phyloP scores from a whole-genome alignment of 2,329 filamentous ascomycete genomes.

The Trichophyton rubrum region DNA sequence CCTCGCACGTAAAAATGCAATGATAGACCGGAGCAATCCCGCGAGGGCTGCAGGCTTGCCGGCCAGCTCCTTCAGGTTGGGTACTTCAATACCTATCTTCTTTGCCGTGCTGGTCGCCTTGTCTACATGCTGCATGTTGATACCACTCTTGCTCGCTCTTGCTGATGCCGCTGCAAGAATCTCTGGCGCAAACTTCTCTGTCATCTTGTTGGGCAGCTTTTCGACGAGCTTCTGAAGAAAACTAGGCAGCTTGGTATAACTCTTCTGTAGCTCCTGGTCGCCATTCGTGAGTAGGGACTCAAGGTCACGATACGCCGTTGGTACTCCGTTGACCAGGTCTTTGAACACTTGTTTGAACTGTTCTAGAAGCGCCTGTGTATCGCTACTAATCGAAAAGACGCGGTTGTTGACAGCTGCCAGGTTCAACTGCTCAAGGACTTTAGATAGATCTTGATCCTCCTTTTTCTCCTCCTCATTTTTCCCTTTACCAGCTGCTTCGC shows the following conservation, averaged over 20 bases:
- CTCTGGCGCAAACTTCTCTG: constrained; percentile 63
- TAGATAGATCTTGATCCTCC: constrained; percentile 60
- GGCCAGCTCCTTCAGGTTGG: constrained; percentile 64
- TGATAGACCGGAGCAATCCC: constrained; percentile 74
- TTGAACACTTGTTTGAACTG: constrained; percentile 85
- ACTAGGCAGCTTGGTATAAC: constrained; percentile 55
- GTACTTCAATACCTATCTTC: constrained; percentile 54
- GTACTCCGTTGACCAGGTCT: constrained; percentile 82
- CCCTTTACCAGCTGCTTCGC: constrained; percentile 11
- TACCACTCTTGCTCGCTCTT: constrained; percentile 47
- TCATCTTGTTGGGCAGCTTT: constrained; percentile 70
- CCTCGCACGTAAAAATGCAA: constrained; percentile 71
- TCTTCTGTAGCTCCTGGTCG: constrained; percentile 51
- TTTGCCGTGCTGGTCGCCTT: constrained; percentile 47
- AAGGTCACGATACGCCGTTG: constrained; percentile 88
- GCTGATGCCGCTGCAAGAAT: constrained; percentile 67
- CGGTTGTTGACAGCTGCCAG: constrained; percentile 73
- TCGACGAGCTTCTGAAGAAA: constrained; percentile 79
- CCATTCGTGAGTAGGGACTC: constrained; percentile 52
- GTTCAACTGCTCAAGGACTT: constrained; percentile 72
- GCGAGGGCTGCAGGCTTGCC: constrained; percentile 79
- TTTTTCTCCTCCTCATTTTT: constrained; percentile 36
- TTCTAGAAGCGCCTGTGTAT: constrained; percentile 67
- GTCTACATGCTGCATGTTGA: constrained; percentile 42
- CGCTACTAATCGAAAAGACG: constrained; percentile 70